A percentile compares a stretch with the other conserved stretches of the same genome.
phyloP scores from a whole-genome alignment of 352 stramenopile genomes.

The Salisapilia sapeloensis region DNA sequence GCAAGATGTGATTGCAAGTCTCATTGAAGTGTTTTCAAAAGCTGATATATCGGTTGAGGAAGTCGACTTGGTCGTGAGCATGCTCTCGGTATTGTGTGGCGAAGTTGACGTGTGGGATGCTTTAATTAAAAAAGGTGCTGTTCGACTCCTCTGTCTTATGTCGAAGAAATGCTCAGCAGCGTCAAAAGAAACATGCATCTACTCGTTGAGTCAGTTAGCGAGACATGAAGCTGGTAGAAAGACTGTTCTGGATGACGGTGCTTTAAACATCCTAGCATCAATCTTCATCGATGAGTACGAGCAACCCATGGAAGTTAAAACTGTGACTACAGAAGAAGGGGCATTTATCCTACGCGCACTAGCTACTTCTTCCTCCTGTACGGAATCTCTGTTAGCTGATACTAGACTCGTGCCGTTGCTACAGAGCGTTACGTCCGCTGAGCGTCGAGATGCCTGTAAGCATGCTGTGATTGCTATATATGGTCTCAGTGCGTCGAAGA shows the following conservation, averaged over 20 bases:
- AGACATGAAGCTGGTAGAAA: constrained; percentile 20
- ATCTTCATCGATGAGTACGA: constrained; percentile 7
- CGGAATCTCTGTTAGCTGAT: constrained; percentile 31
- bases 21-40: constrained; percentile 20
- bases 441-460: constrained; percentile 20
- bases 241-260: constrained; percentile 32
- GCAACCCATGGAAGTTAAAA: constrained; percentile 1
- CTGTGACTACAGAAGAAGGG: constrained; percentile 1
- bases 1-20: constrained; percentile 24
- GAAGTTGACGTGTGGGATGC: constrained; percentile 27
- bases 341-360: constrained; percentile 43
- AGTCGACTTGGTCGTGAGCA: constrained; percentile 41
- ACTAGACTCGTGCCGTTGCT: constrained; percentile 32
- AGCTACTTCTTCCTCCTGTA: constrained; percentile 26
- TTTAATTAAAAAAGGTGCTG: constrained; percentile 27
- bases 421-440: constrained; percentile 12
- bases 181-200: constrained; percentile 32
- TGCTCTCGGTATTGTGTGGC: constrained; percentile 50
- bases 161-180: constrained; percentile 8
- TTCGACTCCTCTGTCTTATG: constrained; percentile 32
- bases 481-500: constrained; percentile 44
- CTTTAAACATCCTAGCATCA: constrained; percentile 31
- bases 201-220: constrained; percentile 47
- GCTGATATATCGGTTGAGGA: constrained; percentile 11
- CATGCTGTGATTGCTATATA: constrained; percentile 59